A percentile compares a stretch with the other conserved stretches of the same genome.
Conservation (phyloP, 495 filamentous ascomycete genomes). For the Thozetella sp. region DNA sequence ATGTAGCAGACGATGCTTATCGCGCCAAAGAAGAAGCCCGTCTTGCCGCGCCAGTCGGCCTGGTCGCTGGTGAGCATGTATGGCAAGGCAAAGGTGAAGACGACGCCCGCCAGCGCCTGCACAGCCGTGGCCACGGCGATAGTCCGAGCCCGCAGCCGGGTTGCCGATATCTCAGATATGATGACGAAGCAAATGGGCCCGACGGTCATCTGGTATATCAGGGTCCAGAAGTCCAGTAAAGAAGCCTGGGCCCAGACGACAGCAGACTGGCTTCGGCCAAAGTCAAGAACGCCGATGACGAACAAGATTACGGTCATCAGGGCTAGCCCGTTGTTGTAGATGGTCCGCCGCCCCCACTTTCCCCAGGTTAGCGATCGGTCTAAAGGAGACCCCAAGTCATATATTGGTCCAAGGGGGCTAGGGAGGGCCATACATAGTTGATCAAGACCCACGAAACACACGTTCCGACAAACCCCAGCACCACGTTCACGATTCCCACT, state of each 20-base stretch:
- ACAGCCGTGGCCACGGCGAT: slow-evolving; percentile 63
- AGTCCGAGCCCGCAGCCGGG: slow-evolving; percentile 61
- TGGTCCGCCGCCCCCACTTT: slow-evolving; percentile 52
- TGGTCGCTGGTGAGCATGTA: slow-evolving; percentile 70
- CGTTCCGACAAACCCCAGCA: slow-evolving; percentile 44
- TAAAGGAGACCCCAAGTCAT: slow-evolving; percentile 48
- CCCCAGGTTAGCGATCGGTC: slow-evolving; percentile 55
- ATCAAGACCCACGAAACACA: background rate
- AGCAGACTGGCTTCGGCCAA: slow-evolving; percentile 40
- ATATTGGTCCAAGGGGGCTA: slow-evolving; percentile 19
- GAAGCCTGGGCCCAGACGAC: slow-evolving; percentile 55
- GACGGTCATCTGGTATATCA: slow-evolving; percentile 59
- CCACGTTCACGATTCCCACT: slow-evolving; percentile 28
- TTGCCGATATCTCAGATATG: slow-evolving; percentile 59
- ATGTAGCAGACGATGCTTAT: slow-evolving; percentile 41
- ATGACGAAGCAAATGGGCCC: slow-evolving; percentile 66
- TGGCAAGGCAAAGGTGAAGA: slow-evolving; percentile 64
- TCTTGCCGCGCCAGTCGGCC: slow-evolving; percentile 63
- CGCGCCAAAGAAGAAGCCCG: slow-evolving; percentile 70
- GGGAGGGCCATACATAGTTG: background rate
- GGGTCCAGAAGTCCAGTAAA: slow-evolving; percentile 60
- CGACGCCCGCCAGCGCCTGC: slow-evolving; percentile 59
- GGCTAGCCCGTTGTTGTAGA: slow-evolving; percentile 53
- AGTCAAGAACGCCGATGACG: slow-evolving; percentile 58
- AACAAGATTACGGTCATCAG: slow-evolving; percentile 50